A percentile compares a stretch with the other conserved stretches of the same genome.
Evolutionary conservation across 495 filamentous ascomycete species (phyloP).

Genomic region (Podospora appendiculata): DNA sequence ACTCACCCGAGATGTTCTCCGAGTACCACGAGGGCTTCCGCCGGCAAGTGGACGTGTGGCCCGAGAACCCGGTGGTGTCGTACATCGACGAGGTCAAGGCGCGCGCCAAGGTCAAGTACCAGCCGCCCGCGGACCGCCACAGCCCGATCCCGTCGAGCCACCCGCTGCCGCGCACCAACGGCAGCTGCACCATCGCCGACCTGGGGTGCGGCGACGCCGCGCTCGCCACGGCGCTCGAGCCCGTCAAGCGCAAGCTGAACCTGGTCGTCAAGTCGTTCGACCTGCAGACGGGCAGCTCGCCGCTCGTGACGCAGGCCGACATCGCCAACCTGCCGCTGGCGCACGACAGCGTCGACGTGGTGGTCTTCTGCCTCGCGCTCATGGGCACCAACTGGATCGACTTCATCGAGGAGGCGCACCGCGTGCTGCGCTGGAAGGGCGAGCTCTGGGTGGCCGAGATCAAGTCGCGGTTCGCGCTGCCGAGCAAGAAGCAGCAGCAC

Average conservation of each 20-base stretch:
- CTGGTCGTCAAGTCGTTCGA: slow-evolving; percentile 37
- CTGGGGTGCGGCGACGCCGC: slow-evolving; percentile 52
- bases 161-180: slow-evolving; percentile 31
- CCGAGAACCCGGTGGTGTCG: slow-evolving; percentile 83
- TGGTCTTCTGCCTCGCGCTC: slow-evolving; percentile 88
- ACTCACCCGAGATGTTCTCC: slow-evolving; percentile 80
- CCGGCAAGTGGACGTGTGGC: slow-evolving; percentile 89
- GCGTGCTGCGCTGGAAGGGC: slow-evolving; percentile 81
- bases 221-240: slow-evolving; percentile 63
- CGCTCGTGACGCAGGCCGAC: slow-evolving; percentile 78
- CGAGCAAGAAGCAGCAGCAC: slow-evolving; percentile 26
- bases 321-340: slow-evolving; percentile 71
- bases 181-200: slow-evolving; percentile 70
- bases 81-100: slow-evolving; percentile 62
- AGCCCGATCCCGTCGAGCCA: slow-evolving; percentile 13
- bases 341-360: slow-evolving; percentile 69
- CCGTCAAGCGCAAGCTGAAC: slow-evolving; percentile 33
- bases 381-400: slow-evolving; percentile 99
- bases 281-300: slow-evolving; percentile 49
- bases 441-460: slow-evolving; percentile 97
- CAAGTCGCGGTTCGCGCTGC: slow-evolving; percentile 78
- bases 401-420: slow-evolving; percentile 91
- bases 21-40: slow-evolving; percentile 96
- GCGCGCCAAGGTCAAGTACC: slow-evolving; percentile 29
- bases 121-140: slow-evolving; percentile 4